Evolutionary conservation across 1,284 basidiomycete species (phyloP), one percentile per base, ranked within the genome.

Genomic region (Volvariella surrecta): DNA sequence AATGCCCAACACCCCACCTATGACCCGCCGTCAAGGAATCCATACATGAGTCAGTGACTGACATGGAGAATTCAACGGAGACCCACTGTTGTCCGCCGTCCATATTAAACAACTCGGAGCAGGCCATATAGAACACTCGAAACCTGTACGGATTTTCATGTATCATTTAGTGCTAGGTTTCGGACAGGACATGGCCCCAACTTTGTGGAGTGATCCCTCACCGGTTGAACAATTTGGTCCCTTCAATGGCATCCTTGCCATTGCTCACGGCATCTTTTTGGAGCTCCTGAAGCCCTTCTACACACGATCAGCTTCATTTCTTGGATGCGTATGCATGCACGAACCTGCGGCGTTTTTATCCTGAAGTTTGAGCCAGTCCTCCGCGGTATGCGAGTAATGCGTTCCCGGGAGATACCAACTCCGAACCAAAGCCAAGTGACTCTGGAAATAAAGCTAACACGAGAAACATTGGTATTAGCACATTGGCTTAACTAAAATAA

Each of bases 41-140:
- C n/a, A 35, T 8, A 6, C 6, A 7, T 35, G n/a, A 40, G 40
- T 37, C 9, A 37, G 28, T 13, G 44, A 22, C 17, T 32, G 15
- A 24, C 19, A 28, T 28, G 37, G 34, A 9, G 20, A 15, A 21
- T 28, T n/a, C 19, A 34, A 37, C 34, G 34, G 31, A 31, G 3
- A 68, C 75, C 54, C 52, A 79, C 76, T 80, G 75, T 58, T 88
- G 71, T 2, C 85, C 83, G 3, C 58, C 58, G 51, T 85, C 72
- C 58, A 81, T 66, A 4, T 67, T 78, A 57, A 89, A 89, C 48
- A 88, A 69, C 55, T 87, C 85, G 3, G 81, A 79, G 50, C 81
- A 83, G 11, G 83, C 82, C 56, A 88, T 71, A 55, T 83, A 88
- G 59, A 88, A 88, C 24, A 86, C 78, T 16, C 82, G 64, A 58